Percentiles rank a stretch among this genome's conserved stretches.
Conservation (phyloP, 1,284 basidiomycete species). For the Takashimella koratensis region DNA sequence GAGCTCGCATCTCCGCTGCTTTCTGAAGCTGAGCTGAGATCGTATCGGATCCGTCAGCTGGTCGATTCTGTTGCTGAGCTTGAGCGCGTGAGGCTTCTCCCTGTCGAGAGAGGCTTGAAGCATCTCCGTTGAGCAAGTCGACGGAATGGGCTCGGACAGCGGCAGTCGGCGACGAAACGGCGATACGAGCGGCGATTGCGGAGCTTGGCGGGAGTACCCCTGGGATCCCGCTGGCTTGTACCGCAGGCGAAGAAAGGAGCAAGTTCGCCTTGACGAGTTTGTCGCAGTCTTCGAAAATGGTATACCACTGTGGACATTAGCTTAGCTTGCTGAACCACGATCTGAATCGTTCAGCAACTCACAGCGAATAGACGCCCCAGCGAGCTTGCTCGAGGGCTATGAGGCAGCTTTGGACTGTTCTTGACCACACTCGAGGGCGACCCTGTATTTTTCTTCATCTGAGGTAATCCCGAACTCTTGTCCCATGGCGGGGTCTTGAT, state of each 20-base stretch:
- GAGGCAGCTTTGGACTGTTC: background rate
- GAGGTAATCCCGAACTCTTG: background rate
- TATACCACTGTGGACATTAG: background rate
- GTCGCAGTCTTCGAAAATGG: background rate
- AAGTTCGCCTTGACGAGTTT: background rate
- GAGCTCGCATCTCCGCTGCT: background rate
- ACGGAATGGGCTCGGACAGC: background rate
- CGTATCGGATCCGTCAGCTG: background rate
- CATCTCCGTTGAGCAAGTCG: background rate
- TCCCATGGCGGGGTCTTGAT: background rate
- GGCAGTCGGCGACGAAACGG: background rate
- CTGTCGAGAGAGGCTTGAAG: no score
- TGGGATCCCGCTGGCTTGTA: background rate
- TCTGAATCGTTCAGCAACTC: background rate
- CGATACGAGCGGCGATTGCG: background rate
- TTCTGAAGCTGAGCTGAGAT: background rate
- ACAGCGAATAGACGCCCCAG: background rate
- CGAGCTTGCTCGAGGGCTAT: background rate
- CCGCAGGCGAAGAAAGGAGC: background rate
- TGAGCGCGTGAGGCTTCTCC: background rate
- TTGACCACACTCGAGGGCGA: background rate
- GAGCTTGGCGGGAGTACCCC: background rate
- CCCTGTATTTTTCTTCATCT: background rate
- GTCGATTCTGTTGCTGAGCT: background rate
- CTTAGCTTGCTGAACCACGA: no score